phyloP scores from a whole-genome alignment of 75 land plant genomes.

The Sequoia sempervirens region DNA sequence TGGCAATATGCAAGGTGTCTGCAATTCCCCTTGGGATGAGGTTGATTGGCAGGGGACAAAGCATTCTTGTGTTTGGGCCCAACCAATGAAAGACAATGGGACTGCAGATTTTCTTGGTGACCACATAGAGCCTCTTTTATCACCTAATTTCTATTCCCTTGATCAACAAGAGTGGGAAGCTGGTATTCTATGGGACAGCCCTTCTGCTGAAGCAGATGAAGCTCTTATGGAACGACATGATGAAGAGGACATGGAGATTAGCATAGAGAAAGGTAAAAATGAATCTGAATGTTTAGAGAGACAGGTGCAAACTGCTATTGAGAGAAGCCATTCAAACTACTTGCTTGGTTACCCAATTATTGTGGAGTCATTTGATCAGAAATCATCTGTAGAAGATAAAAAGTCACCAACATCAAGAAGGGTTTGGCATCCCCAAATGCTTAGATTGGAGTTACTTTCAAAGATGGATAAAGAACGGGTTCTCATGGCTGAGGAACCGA shows the following conservation, averaged over 20 bases:
- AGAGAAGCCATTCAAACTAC: slow-evolving; percentile 11
- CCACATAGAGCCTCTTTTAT: slow-evolving; percentile 12
- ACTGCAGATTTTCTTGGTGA: slow-evolving; percentile 9
- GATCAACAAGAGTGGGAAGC: slow-evolving; percentile 95
- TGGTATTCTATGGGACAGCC: slow-evolving; percentile 72
- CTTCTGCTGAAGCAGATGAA: slow-evolving; percentile 30
- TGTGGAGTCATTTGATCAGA: slow-evolving; percentile 35
- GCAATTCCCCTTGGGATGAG: neutral
- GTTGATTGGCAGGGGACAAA: slow-evolving; percentile 23
- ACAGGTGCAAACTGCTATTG: slow-evolving; percentile 1
- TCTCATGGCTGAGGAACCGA: slow-evolving; percentile 12
- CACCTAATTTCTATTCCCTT: slow-evolving; percentile 51
- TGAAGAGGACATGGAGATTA: slow-evolving; percentile 10
- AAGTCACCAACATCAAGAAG: neutral
- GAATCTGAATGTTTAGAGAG: neutral
- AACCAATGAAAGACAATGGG: slow-evolving; percentile 59
- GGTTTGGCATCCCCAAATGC: slow-evolving; percentile 64
- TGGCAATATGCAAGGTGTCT: slow-evolving; percentile 2
- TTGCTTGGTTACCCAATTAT: slow-evolving; percentile 8
- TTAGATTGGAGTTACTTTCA: slow-evolving; percentile 54
- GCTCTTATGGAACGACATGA: slow-evolving; percentile 15
- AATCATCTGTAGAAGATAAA: slow-evolving; percentile 3
- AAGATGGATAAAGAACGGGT: slow-evolving; percentile 11
- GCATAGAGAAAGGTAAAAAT: neutral
- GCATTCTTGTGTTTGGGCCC: slow-evolving; percentile 31